Percentiles rank a stretch among this genome's conserved stretches.
These are phyloP conservation scores for Naegleria fowleri DNA, from an alignment of 208 protist species.

Conservation along the genomic window DNA sequence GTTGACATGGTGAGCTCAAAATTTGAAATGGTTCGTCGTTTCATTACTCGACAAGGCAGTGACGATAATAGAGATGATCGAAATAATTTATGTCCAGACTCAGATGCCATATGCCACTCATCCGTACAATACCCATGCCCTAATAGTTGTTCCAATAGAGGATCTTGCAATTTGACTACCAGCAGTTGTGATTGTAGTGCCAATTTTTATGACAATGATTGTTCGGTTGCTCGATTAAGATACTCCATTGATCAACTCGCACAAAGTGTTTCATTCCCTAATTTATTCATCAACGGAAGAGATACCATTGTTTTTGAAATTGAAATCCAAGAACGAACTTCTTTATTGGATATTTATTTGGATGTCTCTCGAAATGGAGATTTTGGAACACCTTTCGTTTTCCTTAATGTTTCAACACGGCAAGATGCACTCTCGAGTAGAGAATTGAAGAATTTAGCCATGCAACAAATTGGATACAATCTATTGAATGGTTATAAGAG, in stretches of 20 bases:
- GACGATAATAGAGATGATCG: not conserved
- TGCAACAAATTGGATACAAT: not conserved
- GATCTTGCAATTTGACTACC: not conserved
- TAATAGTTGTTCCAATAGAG: not conserved
- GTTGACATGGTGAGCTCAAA: not conserved
- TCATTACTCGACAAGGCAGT: not conserved
- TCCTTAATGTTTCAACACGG: not conserved
- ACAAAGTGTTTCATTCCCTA: not conserved
- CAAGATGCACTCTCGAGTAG: not conserved
- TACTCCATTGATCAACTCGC: not conserved
- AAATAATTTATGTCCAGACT: not conserved
- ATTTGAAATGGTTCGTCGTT: not conserved
- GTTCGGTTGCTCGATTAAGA: not conserved
- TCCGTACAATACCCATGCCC: not conserved
- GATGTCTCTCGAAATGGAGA: not conserved
- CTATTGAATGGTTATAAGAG: not conserved
- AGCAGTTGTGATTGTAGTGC: not conserved
- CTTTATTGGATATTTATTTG: not conserved
- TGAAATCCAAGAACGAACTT: not conserved
- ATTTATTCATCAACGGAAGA: not conserved
- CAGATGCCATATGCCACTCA: not conserved
- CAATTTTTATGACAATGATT: not conserved
- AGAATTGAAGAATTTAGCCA: not conserved
- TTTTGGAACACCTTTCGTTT: not conserved
- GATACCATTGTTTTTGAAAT: not conserved